Conservation (phyloP, 164 flowering plant species). For the Piper betle region DNA sequence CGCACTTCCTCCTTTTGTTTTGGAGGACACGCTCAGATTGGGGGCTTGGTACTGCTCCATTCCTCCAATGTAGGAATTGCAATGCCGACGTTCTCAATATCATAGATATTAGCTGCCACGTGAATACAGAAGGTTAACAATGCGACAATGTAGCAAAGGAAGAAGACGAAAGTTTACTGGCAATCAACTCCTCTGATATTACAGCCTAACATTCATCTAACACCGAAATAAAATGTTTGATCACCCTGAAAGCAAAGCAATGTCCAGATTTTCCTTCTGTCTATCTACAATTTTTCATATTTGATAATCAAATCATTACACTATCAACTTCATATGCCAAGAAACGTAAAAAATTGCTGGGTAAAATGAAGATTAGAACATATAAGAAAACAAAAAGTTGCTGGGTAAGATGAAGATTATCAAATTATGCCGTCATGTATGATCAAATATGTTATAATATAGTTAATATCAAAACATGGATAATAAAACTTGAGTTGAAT, state of each 20-base stretch:
- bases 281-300: too few species aligned
- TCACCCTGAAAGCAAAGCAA: neutral
- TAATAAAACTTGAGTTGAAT: too few species aligned
- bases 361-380: neutral
- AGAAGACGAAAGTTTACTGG: neutral
- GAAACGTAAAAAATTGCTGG: too few species aligned
- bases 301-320: neutral
- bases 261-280: neutral
- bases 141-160: too few species aligned
- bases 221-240: neutral
- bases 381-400: too few species aligned
- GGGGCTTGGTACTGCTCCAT: slow-evolving; percentile 28
- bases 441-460: too few species aligned
- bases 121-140: neutral
- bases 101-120: slow-evolving; percentile 53
- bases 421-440: too few species aligned
- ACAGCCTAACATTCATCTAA: neutral
- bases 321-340: neutral
- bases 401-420: too few species aligned
- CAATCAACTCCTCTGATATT: neutral
- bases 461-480: too few species aligned
- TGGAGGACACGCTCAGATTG: too few species aligned
- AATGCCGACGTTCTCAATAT: slow-evolving; percentile 70
- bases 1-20: too few species aligned
- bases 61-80: slow-evolving; percentile 47